Evolutionary conservation across 495 filamentous ascomycete species (phyloP).

Genomic region (Penicillium flavigenum): DNA sequence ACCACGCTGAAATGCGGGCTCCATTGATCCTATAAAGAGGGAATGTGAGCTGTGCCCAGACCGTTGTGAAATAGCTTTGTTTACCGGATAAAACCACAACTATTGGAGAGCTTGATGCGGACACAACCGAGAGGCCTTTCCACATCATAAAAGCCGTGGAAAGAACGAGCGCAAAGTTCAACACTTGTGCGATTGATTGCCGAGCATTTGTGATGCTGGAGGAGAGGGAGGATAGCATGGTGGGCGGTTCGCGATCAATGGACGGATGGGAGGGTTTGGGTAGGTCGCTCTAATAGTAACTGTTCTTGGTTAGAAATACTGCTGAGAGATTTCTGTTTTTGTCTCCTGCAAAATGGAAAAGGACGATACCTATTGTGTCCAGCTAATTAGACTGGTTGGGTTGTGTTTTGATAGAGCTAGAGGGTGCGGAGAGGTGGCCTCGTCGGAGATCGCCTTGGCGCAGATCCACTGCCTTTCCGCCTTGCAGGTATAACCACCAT

Average conservation of each 20-base stretch:
- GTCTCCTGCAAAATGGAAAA: not conserved
- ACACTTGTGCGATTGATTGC: constrained; percentile 80
- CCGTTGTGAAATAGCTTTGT: not conserved
- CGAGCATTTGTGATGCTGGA: constrained; percentile 67
- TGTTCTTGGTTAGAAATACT: not conserved
- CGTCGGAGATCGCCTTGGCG: constrained; percentile 18
- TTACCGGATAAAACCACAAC: constrained; percentile 6
- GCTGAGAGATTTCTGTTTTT: too few species aligned
- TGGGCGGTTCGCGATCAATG: constrained; percentile 23
- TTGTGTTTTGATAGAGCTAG: constrained; percentile 26
- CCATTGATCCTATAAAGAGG: constrained; percentile 88
- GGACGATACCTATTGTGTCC: constrained; percentile 4
- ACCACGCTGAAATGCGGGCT: constrained; percentile 93
- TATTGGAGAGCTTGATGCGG: constrained; percentile 87
- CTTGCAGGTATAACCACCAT: not conserved
- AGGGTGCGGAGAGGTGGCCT: constrained; percentile 36
- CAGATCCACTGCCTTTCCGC: constrained; percentile 10
- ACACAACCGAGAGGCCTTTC: constrained; percentile 87
- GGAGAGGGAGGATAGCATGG: constrained; percentile 71
- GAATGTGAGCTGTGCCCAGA: not conserved
- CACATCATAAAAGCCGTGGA: constrained; percentile 94
- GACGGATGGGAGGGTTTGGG: constrained; percentile 2
- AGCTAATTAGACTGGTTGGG: constrained; percentile 14
- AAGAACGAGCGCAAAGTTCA: constrained; percentile 94
- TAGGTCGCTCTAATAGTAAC: not conserved